Conservation (phyloP, 2,329 filamentous ascomycete genomes). For the Colletotrichum sp. region DNA sequence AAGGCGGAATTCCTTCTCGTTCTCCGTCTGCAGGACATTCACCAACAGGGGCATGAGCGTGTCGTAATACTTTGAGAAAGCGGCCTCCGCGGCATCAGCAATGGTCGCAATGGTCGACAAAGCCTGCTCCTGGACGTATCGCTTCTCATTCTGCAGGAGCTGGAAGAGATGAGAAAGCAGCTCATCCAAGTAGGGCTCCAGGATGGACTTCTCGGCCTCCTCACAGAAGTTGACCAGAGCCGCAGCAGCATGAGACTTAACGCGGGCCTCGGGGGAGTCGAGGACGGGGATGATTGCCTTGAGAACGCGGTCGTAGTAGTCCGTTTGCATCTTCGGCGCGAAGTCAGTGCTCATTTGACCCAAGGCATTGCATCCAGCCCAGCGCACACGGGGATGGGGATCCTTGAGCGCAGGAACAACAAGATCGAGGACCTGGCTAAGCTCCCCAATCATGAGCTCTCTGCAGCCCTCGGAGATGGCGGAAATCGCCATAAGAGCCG, state of each 20-base stretch:
- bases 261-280: conserved; percentile 86
- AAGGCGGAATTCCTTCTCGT: conserved; percentile 90
- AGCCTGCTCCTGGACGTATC: conserved; percentile 97
- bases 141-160: conserved; percentile 88
- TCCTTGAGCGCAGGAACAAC: conserved; percentile 93
- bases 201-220: conserved; percentile 88
- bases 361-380: conserved; percentile 97
- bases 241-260: conserved; percentile 97
- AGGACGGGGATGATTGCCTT: conserved; percentile 93
- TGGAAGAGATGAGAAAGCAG: conserved; percentile 85
- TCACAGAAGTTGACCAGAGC: conserved; percentile 99
- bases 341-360: conserved; percentile 99
- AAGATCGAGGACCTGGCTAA: conserved; percentile 91
- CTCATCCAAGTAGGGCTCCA: conserved; percentile 92
- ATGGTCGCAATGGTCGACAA: conserved; percentile 98
- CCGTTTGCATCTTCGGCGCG: conserved; percentile 95
- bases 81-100: conserved; percentile 95
- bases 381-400: conserved; percentile 90
- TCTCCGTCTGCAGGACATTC: conserved; percentile 85
- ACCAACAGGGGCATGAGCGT: conserved; percentile 95
- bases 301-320: conserved; percentile 87
- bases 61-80: conserved; percentile 94
- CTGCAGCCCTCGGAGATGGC: conserved; percentile 97
- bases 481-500: conserved; percentile 97
- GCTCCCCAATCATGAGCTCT: conserved; percentile 92